These are phyloP conservation scores for Papiliotrema fonsecae DNA, from an alignment of 1,284 basidiomycete genomes.

Conservation along the genomic window DNA sequence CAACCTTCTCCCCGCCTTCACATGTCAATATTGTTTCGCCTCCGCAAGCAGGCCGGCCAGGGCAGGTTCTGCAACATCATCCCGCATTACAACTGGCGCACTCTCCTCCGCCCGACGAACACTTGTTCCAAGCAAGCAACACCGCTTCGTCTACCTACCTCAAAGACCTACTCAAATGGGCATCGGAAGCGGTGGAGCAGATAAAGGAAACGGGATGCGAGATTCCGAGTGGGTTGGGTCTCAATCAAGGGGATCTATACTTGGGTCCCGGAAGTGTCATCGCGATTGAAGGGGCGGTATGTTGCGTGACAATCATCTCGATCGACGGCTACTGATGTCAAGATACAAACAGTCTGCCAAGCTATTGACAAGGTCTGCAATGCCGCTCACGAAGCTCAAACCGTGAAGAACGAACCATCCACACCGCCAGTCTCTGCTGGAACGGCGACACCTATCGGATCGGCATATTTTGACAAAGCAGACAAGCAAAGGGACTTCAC, in stretches of 20 bases:
- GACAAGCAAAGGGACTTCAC: slow-evolving; percentile 12
- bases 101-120: slow-evolving; percentile 33
- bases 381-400: neutral
- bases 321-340: neutral
- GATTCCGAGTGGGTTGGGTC: slow-evolving; percentile 66
- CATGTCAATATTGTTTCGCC: slow-evolving; percentile 28
- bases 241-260: slow-evolving; percentile 71
- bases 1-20: slow-evolving; percentile 10
- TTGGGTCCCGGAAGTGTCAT: slow-evolving; percentile 54
- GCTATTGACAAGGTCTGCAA: slow-evolving; percentile 61
- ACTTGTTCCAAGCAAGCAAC: slow-evolving; percentile 23
- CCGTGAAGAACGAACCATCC: too few species aligned
- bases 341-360: slow-evolving; percentile 65
- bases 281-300: slow-evolving; percentile 43
- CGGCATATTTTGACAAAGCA: neutral
- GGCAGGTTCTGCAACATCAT: slow-evolving; percentile 37
- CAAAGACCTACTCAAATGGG: slow-evolving; percentile 53
- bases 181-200: slow-evolving; percentile 60
- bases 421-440: slow-evolving; percentile 15
- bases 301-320: slow-evolving; percentile 43
- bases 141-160: slow-evolving; percentile 32
- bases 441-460: neutral
- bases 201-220: slow-evolving; percentile 65
- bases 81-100: slow-evolving; percentile 43
- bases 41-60: slow-evolving; percentile 23